Conservation (phyloP, 306 rosid species). For the Medicago arabica region DNA sequence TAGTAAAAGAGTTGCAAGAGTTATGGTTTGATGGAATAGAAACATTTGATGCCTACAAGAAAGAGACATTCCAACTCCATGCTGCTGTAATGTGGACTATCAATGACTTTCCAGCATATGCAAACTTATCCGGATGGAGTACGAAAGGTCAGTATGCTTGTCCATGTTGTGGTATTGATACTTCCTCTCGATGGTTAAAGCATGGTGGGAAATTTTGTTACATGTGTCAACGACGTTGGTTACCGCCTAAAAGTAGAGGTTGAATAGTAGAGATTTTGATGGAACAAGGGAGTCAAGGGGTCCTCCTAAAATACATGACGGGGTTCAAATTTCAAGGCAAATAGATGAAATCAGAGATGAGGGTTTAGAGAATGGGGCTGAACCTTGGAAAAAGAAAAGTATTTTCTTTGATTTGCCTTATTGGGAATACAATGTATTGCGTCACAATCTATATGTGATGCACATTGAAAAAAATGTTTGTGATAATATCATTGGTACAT, state of each 20-base stretch:
- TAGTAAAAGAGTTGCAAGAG: neutral
- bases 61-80: neutral
- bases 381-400: constrained; percentile 3
- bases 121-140: neutral
- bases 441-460: neutral
- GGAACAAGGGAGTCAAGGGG: neutral
- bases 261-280: neutral
- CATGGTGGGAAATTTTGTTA: neutral
- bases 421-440: neutral
- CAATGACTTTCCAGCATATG: neutral
- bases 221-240: neutral
- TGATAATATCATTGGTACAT: constrained; percentile 9
- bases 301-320: neutral
- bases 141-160: neutral
- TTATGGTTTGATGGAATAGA: neutral
- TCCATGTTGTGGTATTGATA: neutral
- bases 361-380: neutral
- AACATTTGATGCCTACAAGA: neutral
- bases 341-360: neutral
- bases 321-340: neutral
- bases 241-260: neutral
- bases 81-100: neutral
- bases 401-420: neutral
- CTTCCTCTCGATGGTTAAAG: neutral
- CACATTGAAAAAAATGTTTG: constrained; percentile 7